Evolutionary conservation across 306 rosid genomes (phyloP).

Genomic region (Quercus agrifolia): DNA sequence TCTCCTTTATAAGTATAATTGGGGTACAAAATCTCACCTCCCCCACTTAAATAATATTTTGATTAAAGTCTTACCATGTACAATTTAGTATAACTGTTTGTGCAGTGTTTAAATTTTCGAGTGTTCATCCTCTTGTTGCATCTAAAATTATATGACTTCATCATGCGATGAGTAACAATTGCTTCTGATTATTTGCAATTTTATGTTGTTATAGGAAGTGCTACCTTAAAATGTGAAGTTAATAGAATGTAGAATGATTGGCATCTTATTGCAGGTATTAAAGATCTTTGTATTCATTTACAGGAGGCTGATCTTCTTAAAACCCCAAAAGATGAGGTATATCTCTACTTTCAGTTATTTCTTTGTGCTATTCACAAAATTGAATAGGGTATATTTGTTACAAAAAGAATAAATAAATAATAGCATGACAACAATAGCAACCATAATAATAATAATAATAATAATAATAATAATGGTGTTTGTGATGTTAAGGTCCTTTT

Average conservation of each 20-base stretch:
- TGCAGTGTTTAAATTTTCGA: background rate
- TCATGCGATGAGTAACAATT: background rate
- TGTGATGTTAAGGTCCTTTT: no score
- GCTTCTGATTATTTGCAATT: background rate
- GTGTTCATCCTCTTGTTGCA: background rate
- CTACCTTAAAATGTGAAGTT: background rate
- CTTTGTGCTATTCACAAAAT: background rate
- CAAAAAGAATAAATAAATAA: background rate
- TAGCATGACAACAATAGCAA: background rate
- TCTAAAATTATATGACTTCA: background rate
- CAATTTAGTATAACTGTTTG: background rate
- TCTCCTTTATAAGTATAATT: no score
- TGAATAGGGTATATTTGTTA: background rate
- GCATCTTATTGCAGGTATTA: slow-evolving; percentile 48
- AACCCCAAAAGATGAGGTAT: slow-evolving; percentile 76
- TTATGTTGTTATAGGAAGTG: background rate
- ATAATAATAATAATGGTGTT: no score
- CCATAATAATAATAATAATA: no score
- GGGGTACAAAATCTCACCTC: no score
- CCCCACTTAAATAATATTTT: background rate
- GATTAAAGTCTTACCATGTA: background rate
- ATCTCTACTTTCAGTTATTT: background rate
- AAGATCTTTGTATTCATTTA: slow-evolving; percentile 52
- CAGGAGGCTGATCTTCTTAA: slow-evolving; percentile 68
- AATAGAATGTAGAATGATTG: slow-evolving; percentile 13